phyloP scores from a whole-genome alignment of 495 filamentous ascomycete genomes.

The Penicilliopsis zonata region DNA sequence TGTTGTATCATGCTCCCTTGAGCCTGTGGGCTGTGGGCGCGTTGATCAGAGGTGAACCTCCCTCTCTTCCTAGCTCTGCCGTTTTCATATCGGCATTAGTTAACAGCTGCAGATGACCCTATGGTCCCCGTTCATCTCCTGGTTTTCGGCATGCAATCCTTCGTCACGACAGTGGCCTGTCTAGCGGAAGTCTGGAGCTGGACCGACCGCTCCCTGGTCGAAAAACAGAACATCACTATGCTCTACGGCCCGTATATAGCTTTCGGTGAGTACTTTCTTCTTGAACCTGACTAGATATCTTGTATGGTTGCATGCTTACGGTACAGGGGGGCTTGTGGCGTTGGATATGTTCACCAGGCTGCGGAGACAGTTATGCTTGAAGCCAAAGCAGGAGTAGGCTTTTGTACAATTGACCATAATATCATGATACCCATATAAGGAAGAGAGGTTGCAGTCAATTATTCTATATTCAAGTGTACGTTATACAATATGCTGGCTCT shows the following conservation, averaged over 20 bases:
- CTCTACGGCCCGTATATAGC: constrained; percentile 64
- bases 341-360: constrained; percentile 42
- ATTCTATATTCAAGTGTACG: too few species aligned
- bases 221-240: constrained; percentile 45
- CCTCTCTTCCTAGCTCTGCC: background rate
- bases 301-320: constrained; percentile 1
- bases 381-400: constrained; percentile 22
- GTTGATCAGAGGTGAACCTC: constrained; percentile 36
- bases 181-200: constrained; percentile 46
- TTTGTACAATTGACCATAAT: too few species aligned
- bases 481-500: too few species aligned
- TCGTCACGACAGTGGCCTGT: constrained; percentile 62
- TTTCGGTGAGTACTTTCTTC: constrained; percentile 44
- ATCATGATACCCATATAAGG: too few species aligned
- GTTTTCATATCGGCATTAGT: background rate
- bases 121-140: constrained; percentile 54
- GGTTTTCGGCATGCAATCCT: constrained; percentile 55
- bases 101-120: constrained; percentile 35
- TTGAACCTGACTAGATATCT: too few species aligned
- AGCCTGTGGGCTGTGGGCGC: constrained; percentile 51
- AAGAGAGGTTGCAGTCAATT: too few species aligned
- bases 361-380: constrained; percentile 16
- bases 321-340: constrained; percentile 40
- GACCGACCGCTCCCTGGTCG: constrained; percentile 39
- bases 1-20: constrained; percentile 54